Percentiles rank a stretch among this genome's conserved stretches.
phyloP scores from a whole-genome alignment of 345 rosid species.

The Citrus australasica region DNA sequence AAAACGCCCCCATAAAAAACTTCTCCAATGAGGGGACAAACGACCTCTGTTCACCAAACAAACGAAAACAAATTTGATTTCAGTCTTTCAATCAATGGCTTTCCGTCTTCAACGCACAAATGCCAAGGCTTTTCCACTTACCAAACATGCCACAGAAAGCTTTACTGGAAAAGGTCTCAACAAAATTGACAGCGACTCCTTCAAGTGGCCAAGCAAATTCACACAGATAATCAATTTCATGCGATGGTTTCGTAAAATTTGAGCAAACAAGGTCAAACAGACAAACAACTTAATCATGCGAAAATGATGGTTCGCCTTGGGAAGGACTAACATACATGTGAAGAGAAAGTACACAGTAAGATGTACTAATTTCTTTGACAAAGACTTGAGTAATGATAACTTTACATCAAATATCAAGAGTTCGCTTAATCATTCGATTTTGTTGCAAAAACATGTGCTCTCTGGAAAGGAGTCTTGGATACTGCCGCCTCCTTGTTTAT shows the following conservation, averaged over 20 bases:
- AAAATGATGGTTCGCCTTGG: neutral
- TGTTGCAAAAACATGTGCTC: slow-evolving; percentile 43
- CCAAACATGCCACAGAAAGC: neutral
- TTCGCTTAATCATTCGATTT: slow-evolving; percentile 38
- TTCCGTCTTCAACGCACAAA: neutral
- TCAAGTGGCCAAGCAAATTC: neutral
- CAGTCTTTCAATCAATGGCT: neutral
- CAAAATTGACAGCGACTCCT: neutral
- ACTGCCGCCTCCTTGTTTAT: slow-evolving; percentile 45
- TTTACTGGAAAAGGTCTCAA: neutral
- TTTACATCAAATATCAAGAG: neutral
- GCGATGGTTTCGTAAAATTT: neutral
- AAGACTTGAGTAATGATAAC: neutral
- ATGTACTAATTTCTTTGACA: neutral
- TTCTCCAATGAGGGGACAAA: too few species aligned
- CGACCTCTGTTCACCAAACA: too few species aligned
- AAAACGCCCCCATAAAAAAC: too few species aligned
- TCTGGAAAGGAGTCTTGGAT: slow-evolving; percentile 36
- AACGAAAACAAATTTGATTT: too few species aligned
- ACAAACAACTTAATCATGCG: neutral
- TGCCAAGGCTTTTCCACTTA: neutral
- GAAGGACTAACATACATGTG: neutral
- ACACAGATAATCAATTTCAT: neutral
- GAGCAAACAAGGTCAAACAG: neutral
- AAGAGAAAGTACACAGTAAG: neutral